Conservation (phyloP, 768 basidiomycete genomes). For the Panaeolus cyanescens region DNA sequence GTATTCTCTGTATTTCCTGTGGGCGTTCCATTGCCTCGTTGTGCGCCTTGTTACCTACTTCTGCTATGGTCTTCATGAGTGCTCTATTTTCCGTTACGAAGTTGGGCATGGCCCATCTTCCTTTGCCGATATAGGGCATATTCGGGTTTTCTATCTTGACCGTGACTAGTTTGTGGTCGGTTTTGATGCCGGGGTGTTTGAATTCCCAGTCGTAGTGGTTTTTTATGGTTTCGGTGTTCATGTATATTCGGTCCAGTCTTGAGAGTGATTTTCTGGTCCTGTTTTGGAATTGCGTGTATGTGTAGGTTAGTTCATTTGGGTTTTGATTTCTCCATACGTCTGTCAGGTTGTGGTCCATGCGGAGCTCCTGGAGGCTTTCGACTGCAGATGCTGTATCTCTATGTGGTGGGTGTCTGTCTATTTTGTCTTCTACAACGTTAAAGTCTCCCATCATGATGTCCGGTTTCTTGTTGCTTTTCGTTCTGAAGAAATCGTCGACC, state of each 20-base stretch:
- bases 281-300: not conserved
- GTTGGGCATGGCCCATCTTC: constrained; percentile 25
- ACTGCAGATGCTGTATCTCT: constrained; percentile 9
- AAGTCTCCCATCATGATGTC: constrained; percentile 38
- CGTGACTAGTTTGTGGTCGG: constrained; percentile 29
- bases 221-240: not conserved
- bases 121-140: constrained; percentile 29
- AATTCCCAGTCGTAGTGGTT: constrained; percentile 23
- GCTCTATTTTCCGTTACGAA: constrained; percentile 20
- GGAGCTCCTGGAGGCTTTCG: not conserved
- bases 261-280: not conserved
- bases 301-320: not conserved
- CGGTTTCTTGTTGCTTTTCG: constrained; percentile 9
- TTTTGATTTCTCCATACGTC: not conserved
- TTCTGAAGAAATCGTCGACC: not conserved
- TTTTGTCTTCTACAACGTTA: constrained; percentile 34
- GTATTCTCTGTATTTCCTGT: no score
- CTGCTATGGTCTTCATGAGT: not conserved
- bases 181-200: constrained; percentile 13
- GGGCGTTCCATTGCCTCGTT: no score
- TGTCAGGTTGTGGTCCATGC: not conserved
- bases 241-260: not conserved
- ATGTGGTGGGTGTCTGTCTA: constrained; percentile 30
- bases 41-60: not conserved
- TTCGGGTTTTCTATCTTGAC: constrained; percentile 14